Evolutionary conservation across 2,329 filamentous ascomycete genomes (phyloP).

Genomic region (Cordyceps javanica): DNA sequence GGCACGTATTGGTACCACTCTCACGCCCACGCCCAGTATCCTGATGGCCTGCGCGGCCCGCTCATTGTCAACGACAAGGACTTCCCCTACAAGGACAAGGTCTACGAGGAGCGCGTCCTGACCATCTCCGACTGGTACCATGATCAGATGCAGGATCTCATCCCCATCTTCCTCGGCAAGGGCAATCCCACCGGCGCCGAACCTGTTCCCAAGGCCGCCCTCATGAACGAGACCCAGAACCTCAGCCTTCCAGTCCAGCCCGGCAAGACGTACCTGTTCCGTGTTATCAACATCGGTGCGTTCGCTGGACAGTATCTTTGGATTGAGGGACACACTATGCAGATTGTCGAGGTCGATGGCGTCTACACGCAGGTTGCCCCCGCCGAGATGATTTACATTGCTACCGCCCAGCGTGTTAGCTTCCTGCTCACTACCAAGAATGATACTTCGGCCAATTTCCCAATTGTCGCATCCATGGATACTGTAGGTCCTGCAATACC

Average conservation of each 20-base stretch:
- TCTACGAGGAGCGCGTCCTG: slow-evolving; percentile 58
- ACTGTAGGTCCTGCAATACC: slow-evolving; percentile 34
- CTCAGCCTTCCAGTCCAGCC: slow-evolving; percentile 54
- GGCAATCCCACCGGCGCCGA: slow-evolving; percentile 53
- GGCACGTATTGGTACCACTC: slow-evolving; percentile 80
- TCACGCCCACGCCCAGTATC: slow-evolving; percentile 61
- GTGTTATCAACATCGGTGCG: slow-evolving; percentile 66
- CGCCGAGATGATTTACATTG: slow-evolving; percentile 58
- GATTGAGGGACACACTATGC: slow-evolving; percentile 62
- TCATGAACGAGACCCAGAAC: slow-evolving; percentile 66
- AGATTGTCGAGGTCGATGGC: slow-evolving; percentile 67
- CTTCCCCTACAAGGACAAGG: slow-evolving; percentile 49
- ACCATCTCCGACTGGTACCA: slow-evolving; percentile 70
- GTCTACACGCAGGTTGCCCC: slow-evolving; percentile 57
- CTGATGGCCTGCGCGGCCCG: slow-evolving; percentile 60
- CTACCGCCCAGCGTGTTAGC: slow-evolving; percentile 61
- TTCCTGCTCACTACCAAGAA: slow-evolving; percentile 59
- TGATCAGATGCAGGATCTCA: slow-evolving; percentile 42
- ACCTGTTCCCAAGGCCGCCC: slow-evolving; percentile 60
- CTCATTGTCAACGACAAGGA: slow-evolving; percentile 59
- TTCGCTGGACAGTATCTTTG: slow-evolving; percentile 63
- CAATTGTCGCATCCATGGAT: slow-evolving; percentile 66
- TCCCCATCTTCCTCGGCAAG: slow-evolving; percentile 45
- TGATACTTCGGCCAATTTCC: slow-evolving; percentile 55
- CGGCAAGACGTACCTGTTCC: slow-evolving; percentile 66